Percentiles rank a stretch among this genome's conserved stretches.
Conservation (phyloP, 805 yeast species). For the Candida chauliodis region DNA sequence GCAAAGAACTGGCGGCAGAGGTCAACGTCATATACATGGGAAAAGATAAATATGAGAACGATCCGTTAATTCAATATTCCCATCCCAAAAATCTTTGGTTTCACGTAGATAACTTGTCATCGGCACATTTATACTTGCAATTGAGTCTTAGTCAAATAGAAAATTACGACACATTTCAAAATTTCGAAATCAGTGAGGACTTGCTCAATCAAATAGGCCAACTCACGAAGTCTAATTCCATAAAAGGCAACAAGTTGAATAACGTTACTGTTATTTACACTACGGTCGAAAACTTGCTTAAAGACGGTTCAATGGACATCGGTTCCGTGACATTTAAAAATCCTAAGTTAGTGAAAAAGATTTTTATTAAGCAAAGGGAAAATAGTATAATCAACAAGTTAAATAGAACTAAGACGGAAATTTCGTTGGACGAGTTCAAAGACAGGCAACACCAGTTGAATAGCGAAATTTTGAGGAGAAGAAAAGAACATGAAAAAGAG, state of each 20-base stretch:
- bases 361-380: slow-evolving; percentile 53
- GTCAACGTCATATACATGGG: slow-evolving; percentile 77
- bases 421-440: slow-evolving; percentile 43
- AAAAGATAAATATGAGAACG: slow-evolving; percentile 66
- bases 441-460: slow-evolving; percentile 26
- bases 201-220: slow-evolving; percentile 56
- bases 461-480: slow-evolving; percentile 32
- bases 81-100: slow-evolving; percentile 72
- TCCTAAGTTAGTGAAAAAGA: slow-evolving; percentile 48
- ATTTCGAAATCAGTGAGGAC: slow-evolving; percentile 34
- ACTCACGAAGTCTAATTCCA: slow-evolving; percentile 72
- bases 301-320: slow-evolving; percentile 67
- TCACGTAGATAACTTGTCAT: slow-evolving; percentile 72
- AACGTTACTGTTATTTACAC: slow-evolving; percentile 68
- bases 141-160: slow-evolving; percentile 44
- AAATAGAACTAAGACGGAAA: slow-evolving; percentile 61
- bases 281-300: slow-evolving; percentile 66
- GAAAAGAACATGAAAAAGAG: slow-evolving; percentile 36
- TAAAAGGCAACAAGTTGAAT: slow-evolving; percentile 67
- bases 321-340: slow-evolving; percentile 78
- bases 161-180: slow-evolving; percentile 36
- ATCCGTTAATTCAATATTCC: slow-evolving; percentile 53
- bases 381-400: slow-evolving; percentile 59
- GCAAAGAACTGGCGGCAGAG: no score
- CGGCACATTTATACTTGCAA: slow-evolving; percentile 74